These are phyloP conservation scores for Brassica carinata DNA, from an alignment of 345 rosid species.

Conservation along the genomic window DNA sequence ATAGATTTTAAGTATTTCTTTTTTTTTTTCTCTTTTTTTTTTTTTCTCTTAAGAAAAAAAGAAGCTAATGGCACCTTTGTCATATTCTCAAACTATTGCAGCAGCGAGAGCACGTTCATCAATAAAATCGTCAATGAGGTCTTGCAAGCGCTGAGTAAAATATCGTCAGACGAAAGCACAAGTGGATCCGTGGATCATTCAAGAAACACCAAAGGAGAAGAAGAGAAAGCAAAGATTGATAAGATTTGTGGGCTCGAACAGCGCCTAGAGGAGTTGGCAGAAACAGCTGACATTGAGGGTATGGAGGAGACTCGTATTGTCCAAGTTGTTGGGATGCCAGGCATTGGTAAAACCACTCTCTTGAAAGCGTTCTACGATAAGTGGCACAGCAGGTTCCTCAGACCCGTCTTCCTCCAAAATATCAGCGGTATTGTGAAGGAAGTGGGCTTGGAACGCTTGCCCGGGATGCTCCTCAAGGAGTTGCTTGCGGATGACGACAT, in stretches of 20 bases:
- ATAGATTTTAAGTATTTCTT: too few species aligned
- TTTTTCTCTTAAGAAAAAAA: too few species aligned
- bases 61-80: too few species aligned
- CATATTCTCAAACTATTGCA: not conserved
- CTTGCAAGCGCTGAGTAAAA: not conserved
- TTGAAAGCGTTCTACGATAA: not conserved
- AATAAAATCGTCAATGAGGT: not conserved
- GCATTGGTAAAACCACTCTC: conserved; percentile 21
- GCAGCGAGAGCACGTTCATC: not conserved
- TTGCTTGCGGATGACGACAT: not conserved
- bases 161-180: not conserved
- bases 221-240: not conserved
- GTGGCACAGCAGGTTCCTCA: not conserved
- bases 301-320: conserved; percentile 1
- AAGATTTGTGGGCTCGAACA: conserved; percentile 7
- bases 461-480: conserved; percentile 1
- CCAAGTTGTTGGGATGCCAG: conserved; percentile 20
- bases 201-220: not conserved
- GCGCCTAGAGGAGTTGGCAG: conserved; percentile 9
- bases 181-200: not conserved
- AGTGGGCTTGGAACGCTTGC: not conserved
- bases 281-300: not conserved
- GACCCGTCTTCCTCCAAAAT: not conserved
- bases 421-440: not conserved
- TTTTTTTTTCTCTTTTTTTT: too few species aligned